Evolutionary conservation across 2,329 filamentous ascomycete species (phyloP).

Genomic region (Sarocladium oryzae): DNA sequence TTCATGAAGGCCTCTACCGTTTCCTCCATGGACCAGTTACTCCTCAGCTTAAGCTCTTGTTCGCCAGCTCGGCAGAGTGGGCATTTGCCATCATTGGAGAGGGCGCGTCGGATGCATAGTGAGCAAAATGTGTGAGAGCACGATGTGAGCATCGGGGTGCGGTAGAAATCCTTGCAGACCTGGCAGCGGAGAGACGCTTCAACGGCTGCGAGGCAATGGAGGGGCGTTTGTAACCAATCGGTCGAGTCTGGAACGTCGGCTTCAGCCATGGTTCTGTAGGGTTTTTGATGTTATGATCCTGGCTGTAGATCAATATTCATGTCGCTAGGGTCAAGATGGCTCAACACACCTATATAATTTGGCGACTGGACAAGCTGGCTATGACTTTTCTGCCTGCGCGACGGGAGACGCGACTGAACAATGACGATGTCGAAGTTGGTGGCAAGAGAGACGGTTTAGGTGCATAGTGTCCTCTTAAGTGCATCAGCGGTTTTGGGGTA

Average conservation of each 20-base stretch:
- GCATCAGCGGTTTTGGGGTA: neutral
- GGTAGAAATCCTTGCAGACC: constrained; percentile 97
- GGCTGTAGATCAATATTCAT: no score
- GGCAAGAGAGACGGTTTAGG: neutral
- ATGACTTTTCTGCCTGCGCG: neutral
- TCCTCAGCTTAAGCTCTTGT: constrained; percentile 77
- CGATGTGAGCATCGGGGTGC: constrained; percentile 88
- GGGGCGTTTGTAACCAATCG: constrained; percentile 70
- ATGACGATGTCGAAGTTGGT: constrained; percentile 1
- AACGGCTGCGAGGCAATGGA: constrained; percentile 60
- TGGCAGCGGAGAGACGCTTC: constrained; percentile 88
- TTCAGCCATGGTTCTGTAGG: constrained; percentile 20
- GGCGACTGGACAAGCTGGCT: neutral
- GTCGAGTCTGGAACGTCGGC: constrained; percentile 65
- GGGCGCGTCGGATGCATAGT: constrained; percentile 80
- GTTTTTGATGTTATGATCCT: no score
- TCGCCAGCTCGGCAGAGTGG: constrained; percentile 73
- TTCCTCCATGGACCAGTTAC: constrained; percentile 81
- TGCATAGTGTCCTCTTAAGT: neutral
- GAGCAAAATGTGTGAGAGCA: constrained; percentile 97
- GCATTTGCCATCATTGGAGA: constrained; percentile 79
- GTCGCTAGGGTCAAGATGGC: no score
- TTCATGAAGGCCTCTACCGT: constrained; percentile 71
- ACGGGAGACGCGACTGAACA: constrained; percentile 7
- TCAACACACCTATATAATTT: no score